phyloP scores from a whole-genome alignment of 2,329 filamentous ascomycete species.

The Beauveria caledonica region DNA sequence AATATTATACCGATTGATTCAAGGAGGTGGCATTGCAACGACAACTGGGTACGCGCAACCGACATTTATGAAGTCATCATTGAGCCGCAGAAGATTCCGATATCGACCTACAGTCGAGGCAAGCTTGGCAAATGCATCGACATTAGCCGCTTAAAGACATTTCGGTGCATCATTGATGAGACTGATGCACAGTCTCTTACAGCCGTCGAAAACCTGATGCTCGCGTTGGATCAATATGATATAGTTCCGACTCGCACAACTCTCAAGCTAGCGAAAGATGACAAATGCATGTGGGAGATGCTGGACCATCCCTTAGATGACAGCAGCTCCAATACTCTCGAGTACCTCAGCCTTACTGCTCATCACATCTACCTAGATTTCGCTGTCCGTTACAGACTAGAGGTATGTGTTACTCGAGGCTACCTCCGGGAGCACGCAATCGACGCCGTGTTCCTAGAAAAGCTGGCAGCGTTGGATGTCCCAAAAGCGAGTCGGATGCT shows the following conservation, averaged over 20 bases:
- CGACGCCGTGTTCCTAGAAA: conserved; percentile 55
- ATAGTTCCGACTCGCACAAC: neutral
- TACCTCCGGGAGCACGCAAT: conserved; percentile 71
- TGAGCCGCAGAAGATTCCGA: conserved; percentile 24
- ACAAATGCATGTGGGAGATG: conserved; percentile 23
- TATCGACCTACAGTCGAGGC: conserved; percentile 31
- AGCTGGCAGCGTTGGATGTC: conserved; percentile 39
- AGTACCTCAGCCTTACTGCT: conserved; percentile 19
- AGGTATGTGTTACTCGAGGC: conserved; percentile 81
- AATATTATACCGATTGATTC: conserved; percentile 26
- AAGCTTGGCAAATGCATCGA: conserved; percentile 33
- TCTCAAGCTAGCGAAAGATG: conserved; percentile 19
- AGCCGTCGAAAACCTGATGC: conserved; percentile 35
- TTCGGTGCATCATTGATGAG: conserved; percentile 36
- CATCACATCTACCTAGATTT: conserved; percentile 47
- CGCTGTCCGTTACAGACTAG: conserved; percentile 76
- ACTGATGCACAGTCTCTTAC: conserved; percentile 18
- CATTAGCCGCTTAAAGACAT: conserved; percentile 49
- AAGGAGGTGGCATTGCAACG: conserved; percentile 30
- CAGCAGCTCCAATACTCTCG: conserved; percentile 18
- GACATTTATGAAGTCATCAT: conserved; percentile 32
- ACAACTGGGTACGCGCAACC: conserved; percentile 42
- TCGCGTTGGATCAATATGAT: conserved; percentile 48
- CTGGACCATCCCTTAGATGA: conserved; percentile 20
- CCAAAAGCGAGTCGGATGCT: conserved; percentile 57